These are phyloP conservation scores for Catharanthus roseus DNA, from an alignment of 257 asterid genomes.

Conservation along the genomic window DNA sequence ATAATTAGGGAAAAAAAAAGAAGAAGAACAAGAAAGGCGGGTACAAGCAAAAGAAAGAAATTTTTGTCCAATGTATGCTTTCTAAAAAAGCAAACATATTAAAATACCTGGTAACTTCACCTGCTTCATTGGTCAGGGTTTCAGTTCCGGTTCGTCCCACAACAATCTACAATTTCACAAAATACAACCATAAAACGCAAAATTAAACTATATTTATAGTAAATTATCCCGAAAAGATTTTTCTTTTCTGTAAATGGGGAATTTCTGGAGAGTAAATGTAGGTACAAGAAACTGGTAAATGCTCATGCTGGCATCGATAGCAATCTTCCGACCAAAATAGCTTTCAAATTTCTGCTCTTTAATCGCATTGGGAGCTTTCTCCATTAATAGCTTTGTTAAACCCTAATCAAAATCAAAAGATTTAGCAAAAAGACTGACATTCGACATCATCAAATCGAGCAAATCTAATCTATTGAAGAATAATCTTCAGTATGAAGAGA, in stretches of 20 bases:
- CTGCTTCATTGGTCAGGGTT: conserved; percentile 96
- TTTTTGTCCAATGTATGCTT: neutral
- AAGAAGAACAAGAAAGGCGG: neutral
- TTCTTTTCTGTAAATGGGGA: neutral
- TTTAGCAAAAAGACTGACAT: neutral
- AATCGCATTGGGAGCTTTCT: conserved; percentile 89
- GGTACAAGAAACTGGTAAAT: conserved; percentile 92
- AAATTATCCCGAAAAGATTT: neutral
- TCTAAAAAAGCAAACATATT: no score
- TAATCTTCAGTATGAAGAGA: no score
- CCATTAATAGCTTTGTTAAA: conserved; percentile 89
- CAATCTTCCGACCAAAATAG: conserved; percentile 93
- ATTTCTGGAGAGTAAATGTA: neutral
- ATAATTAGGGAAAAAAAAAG: neutral
- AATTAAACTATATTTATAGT: neutral
- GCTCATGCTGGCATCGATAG: conserved; percentile 99
- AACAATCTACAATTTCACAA: conserved; percentile 65
- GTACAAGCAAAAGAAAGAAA: neutral
- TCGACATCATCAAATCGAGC: neutral
- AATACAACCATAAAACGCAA: neutral
- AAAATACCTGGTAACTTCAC: conserved; percentile 84
- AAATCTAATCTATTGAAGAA: neutral
- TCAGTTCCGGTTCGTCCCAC: conserved; percentile 89
- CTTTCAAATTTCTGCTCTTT: conserved; percentile 94
- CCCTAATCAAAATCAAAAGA: conserved; percentile 44